Evolutionary conservation across 164 flowering plant species (phyloP).

Genomic region (Pachysandra terminalis): DNA sequence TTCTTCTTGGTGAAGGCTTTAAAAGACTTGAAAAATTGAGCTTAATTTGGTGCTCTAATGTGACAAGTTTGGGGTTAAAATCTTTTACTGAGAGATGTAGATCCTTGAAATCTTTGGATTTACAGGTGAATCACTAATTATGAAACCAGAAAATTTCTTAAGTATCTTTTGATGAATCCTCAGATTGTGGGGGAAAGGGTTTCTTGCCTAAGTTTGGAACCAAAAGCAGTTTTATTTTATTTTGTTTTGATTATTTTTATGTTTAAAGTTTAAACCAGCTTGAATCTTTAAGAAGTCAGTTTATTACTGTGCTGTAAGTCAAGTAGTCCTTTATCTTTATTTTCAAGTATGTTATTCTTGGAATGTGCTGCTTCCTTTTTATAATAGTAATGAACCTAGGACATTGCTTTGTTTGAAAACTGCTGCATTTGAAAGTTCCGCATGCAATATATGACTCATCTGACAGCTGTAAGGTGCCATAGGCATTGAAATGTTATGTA

Average conservation of each 20-base stretch:
- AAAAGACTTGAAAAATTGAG: constrained; percentile 67
- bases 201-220: neutral
- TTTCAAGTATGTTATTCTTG: too few species aligned
- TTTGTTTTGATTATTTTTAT: too few species aligned
- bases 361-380: neutral
- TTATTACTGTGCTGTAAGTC: neutral
- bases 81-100: constrained; percentile 63
- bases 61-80: constrained; percentile 56
- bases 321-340: too few species aligned
- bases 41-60: constrained; percentile 85
- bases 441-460: too few species aligned
- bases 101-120: constrained; percentile 64
- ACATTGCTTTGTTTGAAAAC: too few species aligned
- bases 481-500: too few species aligned
- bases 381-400: too few species aligned
- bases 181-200: too few species aligned
- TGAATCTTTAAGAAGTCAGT: neutral
- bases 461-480: too few species aligned
- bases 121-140: constrained; percentile 49
- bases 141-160: neutral
- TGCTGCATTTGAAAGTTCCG: too few species aligned
- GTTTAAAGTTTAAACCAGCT: neutral
- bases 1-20: constrained; percentile 55
- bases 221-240: neutral
- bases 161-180: neutral